Evolutionary conservation across 306 rosid species (phyloP).

Genomic region (Purshia tridentata): DNA sequence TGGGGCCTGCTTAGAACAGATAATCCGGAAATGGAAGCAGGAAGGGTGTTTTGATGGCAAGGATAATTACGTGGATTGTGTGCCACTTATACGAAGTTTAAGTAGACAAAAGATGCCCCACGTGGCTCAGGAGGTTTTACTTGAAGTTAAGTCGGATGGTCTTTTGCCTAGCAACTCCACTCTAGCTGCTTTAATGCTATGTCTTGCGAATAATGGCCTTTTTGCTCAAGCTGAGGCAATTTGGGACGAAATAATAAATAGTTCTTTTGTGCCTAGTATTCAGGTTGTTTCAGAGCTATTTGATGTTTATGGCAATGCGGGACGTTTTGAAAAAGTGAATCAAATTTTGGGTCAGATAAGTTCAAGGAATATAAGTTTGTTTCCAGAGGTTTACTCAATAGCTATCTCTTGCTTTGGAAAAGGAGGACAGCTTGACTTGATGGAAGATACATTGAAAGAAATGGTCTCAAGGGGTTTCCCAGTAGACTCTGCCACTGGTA

Average conservation of each 20-base stretch:
- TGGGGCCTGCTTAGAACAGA: constrained; percentile 37
- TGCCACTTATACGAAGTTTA: constrained; percentile 22
- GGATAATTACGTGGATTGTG: constrained; percentile 15
- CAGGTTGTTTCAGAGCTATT: constrained; percentile 49
- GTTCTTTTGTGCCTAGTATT: constrained; percentile 51
- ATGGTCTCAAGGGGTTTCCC: constrained; percentile 60
- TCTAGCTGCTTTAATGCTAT: constrained; percentile 43
- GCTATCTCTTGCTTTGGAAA: constrained; percentile 79
- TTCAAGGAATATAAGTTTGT: constrained; percentile 39
- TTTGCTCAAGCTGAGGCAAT: constrained; percentile 45
- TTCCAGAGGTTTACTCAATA: constrained; percentile 59
- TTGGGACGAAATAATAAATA: constrained; percentile 61
- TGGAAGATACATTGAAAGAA: constrained; percentile 62
- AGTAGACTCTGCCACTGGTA: constrained; percentile 51
- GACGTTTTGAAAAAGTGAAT: constrained; percentile 35
- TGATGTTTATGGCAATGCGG: constrained; percentile 43
- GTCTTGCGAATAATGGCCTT: constrained; percentile 46
- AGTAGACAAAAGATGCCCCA: constrained; percentile 41
- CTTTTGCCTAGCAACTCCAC: constrained; percentile 34
- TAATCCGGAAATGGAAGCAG: constrained; percentile 33
- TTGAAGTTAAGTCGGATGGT: constrained; percentile 36
- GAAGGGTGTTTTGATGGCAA: constrained; percentile 20
- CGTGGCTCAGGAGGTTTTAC: constrained; percentile 38
- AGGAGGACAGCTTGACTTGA: constrained; percentile 66
- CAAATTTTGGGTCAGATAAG: constrained; percentile 40